phyloP scores from a whole-genome alignment of 148 eudicot species.

The Rhododendron ovatum region DNA sequence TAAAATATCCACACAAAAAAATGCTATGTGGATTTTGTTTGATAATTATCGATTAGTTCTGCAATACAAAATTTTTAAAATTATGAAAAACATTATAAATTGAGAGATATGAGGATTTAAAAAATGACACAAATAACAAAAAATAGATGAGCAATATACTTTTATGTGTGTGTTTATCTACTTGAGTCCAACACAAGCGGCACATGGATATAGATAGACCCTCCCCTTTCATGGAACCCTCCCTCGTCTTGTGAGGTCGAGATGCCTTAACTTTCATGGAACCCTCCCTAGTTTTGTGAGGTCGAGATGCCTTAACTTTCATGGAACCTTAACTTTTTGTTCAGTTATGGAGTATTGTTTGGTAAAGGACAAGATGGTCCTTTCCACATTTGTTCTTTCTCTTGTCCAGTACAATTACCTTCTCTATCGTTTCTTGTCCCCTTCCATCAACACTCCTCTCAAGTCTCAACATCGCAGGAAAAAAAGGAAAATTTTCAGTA shows the following conservation, averaged over 20 bases:
- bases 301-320: no score
- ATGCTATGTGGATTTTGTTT: no score
- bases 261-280: neutral
- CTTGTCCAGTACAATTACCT: slow-evolving; percentile 28
- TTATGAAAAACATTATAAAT: no score
- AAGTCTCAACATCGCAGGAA: neutral
- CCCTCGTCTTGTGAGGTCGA: no score
- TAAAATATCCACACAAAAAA: no score
- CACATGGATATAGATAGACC: slow-evolving; percentile 10
- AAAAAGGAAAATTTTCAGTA: neutral
- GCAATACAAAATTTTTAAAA: no score
- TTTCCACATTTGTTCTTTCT: slow-evolving; percentile 27
- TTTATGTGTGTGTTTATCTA: neutral
- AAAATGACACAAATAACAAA: no score
- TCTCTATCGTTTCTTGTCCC: slow-evolving; percentile 42
- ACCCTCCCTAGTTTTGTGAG: no score
- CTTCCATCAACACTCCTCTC: slow-evolving; percentile 23
- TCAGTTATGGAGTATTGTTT: neutral
- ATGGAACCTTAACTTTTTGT: neutral
- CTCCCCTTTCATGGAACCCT: neutral
- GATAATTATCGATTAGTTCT: no score
- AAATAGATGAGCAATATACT: no score
- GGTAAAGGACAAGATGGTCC: slow-evolving; percentile 28
- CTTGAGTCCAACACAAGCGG: slow-evolving; percentile 31
- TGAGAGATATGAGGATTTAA: no score